Evolutionary conservation across 176 grass and related monocot genomes (phyloP).

Genomic region (Urochloa ruziziensis): DNA sequence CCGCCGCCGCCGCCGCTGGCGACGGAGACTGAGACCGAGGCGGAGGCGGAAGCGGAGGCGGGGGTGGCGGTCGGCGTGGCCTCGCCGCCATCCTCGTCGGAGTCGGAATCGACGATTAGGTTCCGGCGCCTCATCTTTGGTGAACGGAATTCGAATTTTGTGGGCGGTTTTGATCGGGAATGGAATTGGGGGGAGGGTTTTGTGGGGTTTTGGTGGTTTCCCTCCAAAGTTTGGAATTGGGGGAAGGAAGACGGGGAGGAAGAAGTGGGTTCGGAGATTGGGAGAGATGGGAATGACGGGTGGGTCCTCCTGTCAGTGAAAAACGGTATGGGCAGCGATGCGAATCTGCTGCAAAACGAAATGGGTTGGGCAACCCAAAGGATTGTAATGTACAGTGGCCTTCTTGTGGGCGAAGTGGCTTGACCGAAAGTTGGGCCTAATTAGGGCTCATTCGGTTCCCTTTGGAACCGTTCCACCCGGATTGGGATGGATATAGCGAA

Average conservation of each 20-base stretch:
- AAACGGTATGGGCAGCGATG: background rate
- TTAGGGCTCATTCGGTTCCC: too few species aligned
- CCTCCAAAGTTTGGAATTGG: conserved; percentile 21
- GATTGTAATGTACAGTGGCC: too few species aligned
- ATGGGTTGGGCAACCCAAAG: too few species aligned
- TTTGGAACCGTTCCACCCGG: too few species aligned
- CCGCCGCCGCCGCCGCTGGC: conserved; percentile 11
- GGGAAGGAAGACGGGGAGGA: background rate
- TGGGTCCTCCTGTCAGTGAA: background rate
- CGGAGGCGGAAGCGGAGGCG: background rate
- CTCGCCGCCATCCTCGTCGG: conserved; percentile 47
- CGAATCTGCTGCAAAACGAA: too few species aligned
- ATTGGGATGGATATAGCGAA: too few species aligned
- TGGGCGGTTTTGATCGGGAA: conserved; percentile 10
- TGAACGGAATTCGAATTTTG: background rate
- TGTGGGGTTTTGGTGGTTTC: conserved; percentile 21
- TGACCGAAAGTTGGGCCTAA: too few species aligned
- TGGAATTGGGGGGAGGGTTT: background rate
- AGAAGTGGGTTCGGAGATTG: too few species aligned
- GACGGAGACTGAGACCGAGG: conserved; percentile 1
- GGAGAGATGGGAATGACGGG: background rate
- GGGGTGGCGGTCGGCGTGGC: background rate
- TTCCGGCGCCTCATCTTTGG: conserved; percentile 45
- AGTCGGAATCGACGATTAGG: conserved; percentile 58
- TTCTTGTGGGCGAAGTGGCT: too few species aligned